Conservation (phyloP, 305 asterid genomes). For the Fraxinus ornus region DNA sequence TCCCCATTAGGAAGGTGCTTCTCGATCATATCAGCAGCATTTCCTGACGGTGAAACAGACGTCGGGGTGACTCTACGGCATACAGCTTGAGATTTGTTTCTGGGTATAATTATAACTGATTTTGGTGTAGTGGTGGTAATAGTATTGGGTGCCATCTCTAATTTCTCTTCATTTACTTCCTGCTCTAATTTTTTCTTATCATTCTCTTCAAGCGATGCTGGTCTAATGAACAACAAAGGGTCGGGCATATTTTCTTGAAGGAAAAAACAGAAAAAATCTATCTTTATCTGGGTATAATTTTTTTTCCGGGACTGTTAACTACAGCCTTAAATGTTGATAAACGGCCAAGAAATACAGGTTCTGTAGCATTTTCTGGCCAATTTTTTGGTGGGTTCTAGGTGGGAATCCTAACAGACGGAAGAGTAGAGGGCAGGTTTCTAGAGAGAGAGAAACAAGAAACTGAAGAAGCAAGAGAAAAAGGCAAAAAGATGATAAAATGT, state of each 20-base stretch:
- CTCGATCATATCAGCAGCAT: slow-evolving; percentile 32
- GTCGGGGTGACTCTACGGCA: slow-evolving; percentile 58
- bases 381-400: slow-evolving; percentile 4
- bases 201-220: slow-evolving; percentile 20
- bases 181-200: slow-evolving; percentile 26
- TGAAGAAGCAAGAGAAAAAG: slow-evolving; percentile 12
- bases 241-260: slow-evolving; percentile 47
- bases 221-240: slow-evolving; percentile 27
- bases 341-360: slow-evolving; percentile 22
- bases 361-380: slow-evolving; percentile 33
- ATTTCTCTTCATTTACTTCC: slow-evolving; percentile 22
- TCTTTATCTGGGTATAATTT: background rate
- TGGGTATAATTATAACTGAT: slow-evolving; percentile 57
- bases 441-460: slow-evolving; percentile 23
- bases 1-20: slow-evolving; percentile 73
- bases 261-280: background rate
- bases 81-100: slow-evolving; percentile 64
- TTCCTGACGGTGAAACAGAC: slow-evolving; percentile 22
- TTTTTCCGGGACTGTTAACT: background rate
- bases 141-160: slow-evolving; percentile 20
- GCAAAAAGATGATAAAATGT: slow-evolving; percentile 13
- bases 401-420: slow-evolving; percentile 35
- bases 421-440: slow-evolving; percentile 27
- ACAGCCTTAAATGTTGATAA: slow-evolving; percentile 18
- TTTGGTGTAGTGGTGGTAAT: slow-evolving; percentile 55